Percentiles rank a stretch among this genome's conserved stretches.
These are phyloP conservation scores for Chaetomium globosum DNA, from an alignment of 2,329 filamentous ascomycete genomes.

Conservation along the genomic window DNA sequence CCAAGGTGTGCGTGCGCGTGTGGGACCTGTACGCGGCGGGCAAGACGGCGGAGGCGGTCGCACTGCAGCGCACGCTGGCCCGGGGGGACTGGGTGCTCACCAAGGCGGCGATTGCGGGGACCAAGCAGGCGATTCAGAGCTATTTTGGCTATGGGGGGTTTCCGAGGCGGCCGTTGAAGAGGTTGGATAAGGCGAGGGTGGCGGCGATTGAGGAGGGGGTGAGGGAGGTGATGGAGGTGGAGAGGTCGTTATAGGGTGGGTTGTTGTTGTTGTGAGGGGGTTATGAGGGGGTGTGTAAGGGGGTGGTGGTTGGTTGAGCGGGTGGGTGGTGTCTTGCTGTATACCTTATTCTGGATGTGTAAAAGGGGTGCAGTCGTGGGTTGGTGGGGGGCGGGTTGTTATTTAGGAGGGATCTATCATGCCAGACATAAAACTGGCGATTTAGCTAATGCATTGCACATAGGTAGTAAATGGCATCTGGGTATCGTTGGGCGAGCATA, in stretches of 20 bases:
- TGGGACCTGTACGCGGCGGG: conserved; percentile 76
- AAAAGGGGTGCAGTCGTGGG: background rate
- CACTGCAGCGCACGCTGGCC: conserved; percentile 75
- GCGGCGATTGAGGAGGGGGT: conserved; percentile 58
- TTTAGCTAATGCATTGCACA: conserved; percentile 14
- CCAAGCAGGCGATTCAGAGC: conserved; percentile 77
- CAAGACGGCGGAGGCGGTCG: conserved; percentile 72
- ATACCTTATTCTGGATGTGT: background rate
- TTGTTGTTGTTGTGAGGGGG: background rate
- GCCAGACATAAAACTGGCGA: background rate
- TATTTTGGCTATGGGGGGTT: conserved; percentile 82
- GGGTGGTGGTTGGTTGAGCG: too few species aligned
- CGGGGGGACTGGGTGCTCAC: conserved; percentile 82
- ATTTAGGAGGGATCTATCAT: background rate
- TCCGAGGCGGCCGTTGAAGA: conserved; percentile 72
- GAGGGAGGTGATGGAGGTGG: conserved; percentile 66
- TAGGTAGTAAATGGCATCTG: conserved; percentile 4
- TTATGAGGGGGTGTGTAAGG: background rate
- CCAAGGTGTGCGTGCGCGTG: conserved; percentile 76
- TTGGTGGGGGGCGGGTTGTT: background rate
- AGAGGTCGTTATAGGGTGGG: conserved; percentile 53
- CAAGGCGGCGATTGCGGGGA: conserved; percentile 81
- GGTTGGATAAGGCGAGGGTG: conserved; percentile 60
- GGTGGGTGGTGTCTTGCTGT: background rate
- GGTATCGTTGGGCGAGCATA: background rate